phyloP scores from a whole-genome alignment of 2,329 filamentous ascomycete species.

The Arachnomyces sp. region DNA sequence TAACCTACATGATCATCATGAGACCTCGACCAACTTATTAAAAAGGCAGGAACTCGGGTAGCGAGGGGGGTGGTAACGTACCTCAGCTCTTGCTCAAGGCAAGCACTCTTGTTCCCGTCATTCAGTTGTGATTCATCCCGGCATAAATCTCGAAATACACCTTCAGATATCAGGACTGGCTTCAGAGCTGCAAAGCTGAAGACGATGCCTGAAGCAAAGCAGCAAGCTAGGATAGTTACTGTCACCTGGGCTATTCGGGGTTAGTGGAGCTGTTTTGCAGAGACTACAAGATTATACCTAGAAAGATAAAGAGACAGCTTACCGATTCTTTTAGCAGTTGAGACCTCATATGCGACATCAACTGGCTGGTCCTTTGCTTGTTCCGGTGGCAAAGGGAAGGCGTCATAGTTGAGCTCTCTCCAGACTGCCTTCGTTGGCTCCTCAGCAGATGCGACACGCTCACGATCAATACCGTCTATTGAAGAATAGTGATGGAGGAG shows the following conservation, averaged over 20 bases:
- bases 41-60: slow-evolving; percentile 6
- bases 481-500: slow-evolving; percentile 44
- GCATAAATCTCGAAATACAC: slow-evolving; percentile 61
- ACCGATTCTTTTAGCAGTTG: slow-evolving; percentile 29
- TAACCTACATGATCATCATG: slow-evolving; percentile 36
- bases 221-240: slow-evolving; percentile 61
- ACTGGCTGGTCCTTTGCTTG: slow-evolving; percentile 34
- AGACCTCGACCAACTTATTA: slow-evolving; percentile 3
- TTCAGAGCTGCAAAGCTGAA: slow-evolving; percentile 82
- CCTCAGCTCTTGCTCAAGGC: slow-evolving; percentile 49
- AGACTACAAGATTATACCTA: slow-evolving; percentile 7
- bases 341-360: slow-evolving; percentile 43
- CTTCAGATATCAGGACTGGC: slow-evolving; percentile 65
- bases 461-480: slow-evolving; percentile 42
- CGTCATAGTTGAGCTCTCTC: slow-evolving; percentile 41
- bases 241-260: slow-evolving; percentile 49
- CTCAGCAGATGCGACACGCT: slow-evolving; percentile 19
- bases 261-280: no score
- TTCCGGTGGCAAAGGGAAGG: slow-evolving; percentile 33
- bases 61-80: slow-evolving; percentile 16
- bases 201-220: slow-evolving; percentile 68
- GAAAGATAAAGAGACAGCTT: slow-evolving; percentile 1
- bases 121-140: slow-evolving; percentile 37
- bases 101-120: slow-evolving; percentile 39
- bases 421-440: slow-evolving; percentile 25